These are phyloP conservation scores for Wickerhamiella occidentalis DNA, from an alignment of 805 yeast genomes.

Conservation along the genomic window DNA sequence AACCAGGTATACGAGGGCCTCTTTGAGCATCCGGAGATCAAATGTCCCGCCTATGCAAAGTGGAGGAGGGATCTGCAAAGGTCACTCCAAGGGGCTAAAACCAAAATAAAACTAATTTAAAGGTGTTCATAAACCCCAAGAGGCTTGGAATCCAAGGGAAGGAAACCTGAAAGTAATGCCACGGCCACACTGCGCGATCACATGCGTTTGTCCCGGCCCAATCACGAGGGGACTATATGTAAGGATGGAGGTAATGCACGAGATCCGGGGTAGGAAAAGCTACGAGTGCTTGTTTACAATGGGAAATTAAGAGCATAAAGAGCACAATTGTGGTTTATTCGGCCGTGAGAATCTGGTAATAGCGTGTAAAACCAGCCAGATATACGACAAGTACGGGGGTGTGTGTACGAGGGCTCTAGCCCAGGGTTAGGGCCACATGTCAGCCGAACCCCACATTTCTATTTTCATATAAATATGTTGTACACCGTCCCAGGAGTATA, in stretches of 20 bases:
- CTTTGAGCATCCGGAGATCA: neutral
- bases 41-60: neutral
- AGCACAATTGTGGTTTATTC: too few relatives aligned
- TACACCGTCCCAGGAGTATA: neutral
- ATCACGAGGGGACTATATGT: neutral
- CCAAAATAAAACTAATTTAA: neutral
- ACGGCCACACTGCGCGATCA: neutral
- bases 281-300: neutral
- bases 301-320: too few relatives aligned
- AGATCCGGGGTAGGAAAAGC: neutral
- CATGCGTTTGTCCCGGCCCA: neutral
- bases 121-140: neutral
- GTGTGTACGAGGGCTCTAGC: neutral
- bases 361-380: too few relatives aligned
- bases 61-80: neutral
- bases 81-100: neutral
- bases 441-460: constrained; percentile 10
- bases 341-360: too few relatives aligned
- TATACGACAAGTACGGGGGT: neutral
- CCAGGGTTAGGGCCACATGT: constrained; percentile 4
- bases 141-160: neutral
- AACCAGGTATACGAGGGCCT: too few relatives aligned
- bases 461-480: neutral
- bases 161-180: neutral
- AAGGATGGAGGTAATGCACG: neutral